These are phyloP conservation scores for Xylaria sp. DNA, from an alignment of 2,329 filamentous ascomycete genomes.

Conservation along the genomic window DNA sequence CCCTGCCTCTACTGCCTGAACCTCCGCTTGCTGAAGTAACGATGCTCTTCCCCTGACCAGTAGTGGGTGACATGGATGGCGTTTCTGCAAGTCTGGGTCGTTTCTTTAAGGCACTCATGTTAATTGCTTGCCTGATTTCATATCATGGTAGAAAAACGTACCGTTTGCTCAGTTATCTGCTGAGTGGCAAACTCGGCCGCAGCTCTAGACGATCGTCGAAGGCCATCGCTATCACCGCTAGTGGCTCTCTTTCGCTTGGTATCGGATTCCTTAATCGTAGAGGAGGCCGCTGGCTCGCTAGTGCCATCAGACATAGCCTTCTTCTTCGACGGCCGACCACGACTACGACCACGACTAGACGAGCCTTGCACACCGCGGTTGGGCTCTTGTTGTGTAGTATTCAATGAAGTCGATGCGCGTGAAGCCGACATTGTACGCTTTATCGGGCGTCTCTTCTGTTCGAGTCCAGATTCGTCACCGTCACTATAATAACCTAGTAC, in stretches of 20 bases:
- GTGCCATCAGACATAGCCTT: too few relatives aligned
- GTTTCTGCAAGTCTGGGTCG: conserved; percentile 13
- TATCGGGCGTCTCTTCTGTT: not conserved
- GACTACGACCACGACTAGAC: conserved; percentile 11
- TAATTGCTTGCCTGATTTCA: conserved; percentile 12
- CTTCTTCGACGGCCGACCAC: conserved; percentile 23
- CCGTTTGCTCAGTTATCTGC: conserved; percentile 33
- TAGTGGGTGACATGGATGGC: conserved; percentile 3
- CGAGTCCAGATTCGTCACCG: not conserved
- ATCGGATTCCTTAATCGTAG: not conserved
- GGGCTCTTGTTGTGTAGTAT: not conserved
- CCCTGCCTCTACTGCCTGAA: conserved; percentile 14
- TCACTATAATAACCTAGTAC: not conserved
- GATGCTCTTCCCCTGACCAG: conserved; percentile 21
- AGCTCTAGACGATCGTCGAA: conserved; percentile 36
- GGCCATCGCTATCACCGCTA: not conserved
- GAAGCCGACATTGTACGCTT: not conserved
- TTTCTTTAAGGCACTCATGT: conserved; percentile 25
- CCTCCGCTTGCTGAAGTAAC: not conserved
- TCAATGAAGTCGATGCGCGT: not conserved
- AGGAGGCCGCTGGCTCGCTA: not conserved
- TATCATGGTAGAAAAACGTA: conserved; percentile 20
- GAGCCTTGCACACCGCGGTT: not conserved
- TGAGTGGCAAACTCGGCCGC: conserved; percentile 36
- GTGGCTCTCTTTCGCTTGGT: conserved; percentile 27